Base-by-base conservation (phyloP, 192 early-diverging fungal species). In the Podila horticola region DNA sequence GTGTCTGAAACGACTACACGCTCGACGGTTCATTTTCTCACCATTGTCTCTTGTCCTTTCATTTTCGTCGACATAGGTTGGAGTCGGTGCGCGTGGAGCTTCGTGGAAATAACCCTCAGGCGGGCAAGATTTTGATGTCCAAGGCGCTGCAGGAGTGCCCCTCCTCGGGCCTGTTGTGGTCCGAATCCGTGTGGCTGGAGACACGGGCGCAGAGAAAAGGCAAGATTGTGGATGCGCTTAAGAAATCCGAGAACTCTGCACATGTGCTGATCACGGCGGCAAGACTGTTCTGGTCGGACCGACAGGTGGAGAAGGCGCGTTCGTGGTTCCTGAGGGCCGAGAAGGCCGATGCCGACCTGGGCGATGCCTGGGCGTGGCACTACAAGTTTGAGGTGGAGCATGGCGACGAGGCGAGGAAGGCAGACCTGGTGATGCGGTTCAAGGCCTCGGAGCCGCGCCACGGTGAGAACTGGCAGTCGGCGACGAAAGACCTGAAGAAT, bases 361-460 rank as follows among this genome's bases (percentile, higher is more conserved):
- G 98, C 8, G 98, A 99, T 76, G 87, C 92, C 2, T 99, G 95
- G 94, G 97, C 95, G 15, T 99, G 95, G 95, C 95, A 92, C 89
- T 90, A 93, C 62, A 92, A 93, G 58, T 98, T 99, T 86, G 98
- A 99, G 84, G 63, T 84, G 29, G 86, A 91, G 66, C 92, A 96
- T 75, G 96, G 96, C 6, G 87, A 84, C 48, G 84, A 89, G 62
- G 75, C 84, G 65, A 77, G 69, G 64, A 81, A 76, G 69, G 31
- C 77, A 19, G 73, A 89, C 9, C 74, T 98, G 24, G 84, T 95
- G 33, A 79, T 84, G 45, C 86, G 87, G 29, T 99, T 96, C 77
- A 84, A 86, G 2, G 85, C 83, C 5, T 93, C 96, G 4, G 94
- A 95, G 66, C 98, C 98, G 20, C 86, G 89, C 55, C 96, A 99